Evolutionary conservation across 495 filamentous ascomycete species (phyloP), one percentile per base, ranked within the genome.

Genomic region (Daldinia vernicosa): DNA sequence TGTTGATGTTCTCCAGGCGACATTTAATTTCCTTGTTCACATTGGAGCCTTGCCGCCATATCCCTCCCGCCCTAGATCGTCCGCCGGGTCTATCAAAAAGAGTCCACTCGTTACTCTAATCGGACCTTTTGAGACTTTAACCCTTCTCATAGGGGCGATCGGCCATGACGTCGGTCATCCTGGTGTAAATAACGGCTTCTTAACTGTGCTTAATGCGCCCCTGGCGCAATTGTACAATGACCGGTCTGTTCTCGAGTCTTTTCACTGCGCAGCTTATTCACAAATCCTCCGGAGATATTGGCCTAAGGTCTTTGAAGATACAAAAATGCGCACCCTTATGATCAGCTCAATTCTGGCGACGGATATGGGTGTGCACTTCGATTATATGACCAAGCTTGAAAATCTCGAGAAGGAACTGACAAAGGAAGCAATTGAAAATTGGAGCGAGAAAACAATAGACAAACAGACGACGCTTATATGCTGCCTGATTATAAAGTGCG

Each of bases 211-310:
- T 22, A 97, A 98, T 76, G 92, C 95, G 40, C 96, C 95, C 12
- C 84, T 99, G 17, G 95, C 95, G n/a, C 95, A 98, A 76, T 84
- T 98, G 14, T 99, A 99, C 80, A 99, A 98, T 77, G 95, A 99
- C 78, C 91, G 91, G 68, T 99, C 95, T 15, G 95, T 99, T 24
- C 86, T 99, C 28, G 95, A 99, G 80, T 95, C 94, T 15, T 99
- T 98, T 77, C 95, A 99, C 74, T 98, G 95, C 76, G 96, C 95
- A 14, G 95, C 96, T 3, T 99, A 94, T 76, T 98, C 93, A 2
- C 95, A 98, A 76, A 97, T 99, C 35, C 87, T 99, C 35, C 91
- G 94, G 52, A 90, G 94, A 35, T 88, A 98, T 79, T 99, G 95
- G 95, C 93, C 93, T 6, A 82, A 88, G 3, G 91, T 90, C 2